Base-by-base conservation (phyloP, 2,329 filamentous ascomycete genomes). In the Celoporthe dispersa region DNA sequence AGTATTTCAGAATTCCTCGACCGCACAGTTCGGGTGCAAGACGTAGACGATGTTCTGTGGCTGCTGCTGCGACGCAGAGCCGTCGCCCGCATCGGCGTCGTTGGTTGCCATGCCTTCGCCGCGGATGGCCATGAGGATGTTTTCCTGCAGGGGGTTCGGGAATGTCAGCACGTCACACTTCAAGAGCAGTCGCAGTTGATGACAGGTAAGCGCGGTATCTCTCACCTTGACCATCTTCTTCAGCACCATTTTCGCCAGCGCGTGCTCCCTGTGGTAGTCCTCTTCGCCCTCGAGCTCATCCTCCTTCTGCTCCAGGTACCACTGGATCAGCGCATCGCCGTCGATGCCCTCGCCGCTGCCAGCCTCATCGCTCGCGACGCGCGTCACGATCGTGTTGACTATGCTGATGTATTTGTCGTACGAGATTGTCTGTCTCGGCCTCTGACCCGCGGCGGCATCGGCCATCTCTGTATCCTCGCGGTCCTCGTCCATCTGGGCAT, bases 391-490 rank as follows among this genome's bases (percentile, higher is more conserved):
- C 76, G 93, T 82, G 79, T 97, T 97, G 70, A 97, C 88, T 80
- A 98, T 97, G 77, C 88, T 87, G 79, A 95, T 92, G 81, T 97
- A 99, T 81, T 97, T 96, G 77, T 98, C 95, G 77, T 97, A 97
- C 3, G 94, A 97, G 78, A 99, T 95, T 76, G 94, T 96, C 67
- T 93, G 96, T 82, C 92, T 94, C 75, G 86, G 84, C 64, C 84
- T 71, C 65, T 70, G 69, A 7, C 69, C 51, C 0, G 68, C 25
- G 66, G 55, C 39, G 35, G 67, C 63, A 28, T 72, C 66, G 67
- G 71, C 53, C 68, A 72, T 73, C 65, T 73, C 57, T 80, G 76
- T 79, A 33, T 80, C 81, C 37, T 78, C 80, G 68, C 81, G 78
- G 48, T 80, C 78, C 14, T 78, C 80, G 1, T 77, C 81, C 74